A percentile compares a stretch with the other conserved stretches of the same genome.
These are phyloP conservation scores for Fusarium incarnatum DNA, from an alignment of 2,329 filamentous ascomycete species.

Conservation along the genomic window DNA sequence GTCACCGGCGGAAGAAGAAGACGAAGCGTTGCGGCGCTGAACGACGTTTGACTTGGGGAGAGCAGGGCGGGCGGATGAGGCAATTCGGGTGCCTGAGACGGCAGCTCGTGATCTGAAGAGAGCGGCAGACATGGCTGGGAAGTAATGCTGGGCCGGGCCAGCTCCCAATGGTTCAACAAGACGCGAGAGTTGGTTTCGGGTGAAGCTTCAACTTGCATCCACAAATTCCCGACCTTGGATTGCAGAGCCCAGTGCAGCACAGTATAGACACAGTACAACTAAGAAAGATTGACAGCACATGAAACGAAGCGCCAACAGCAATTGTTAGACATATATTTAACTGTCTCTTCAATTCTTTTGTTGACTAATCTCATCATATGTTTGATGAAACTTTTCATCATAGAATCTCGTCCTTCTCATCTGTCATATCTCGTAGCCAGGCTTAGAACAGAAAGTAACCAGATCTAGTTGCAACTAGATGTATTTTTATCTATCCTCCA, in stretches of 20 bases:
- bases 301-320: background rate
- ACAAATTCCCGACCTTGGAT: slow-evolving; percentile 43
- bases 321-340: background rate
- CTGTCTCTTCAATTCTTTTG: background rate
- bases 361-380: rapidly evolving
- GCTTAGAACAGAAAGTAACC: background rate
- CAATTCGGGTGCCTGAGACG: slow-evolving; percentile 32
- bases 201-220: slow-evolving; percentile 43
- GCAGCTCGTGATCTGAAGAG: slow-evolving; percentile 43
- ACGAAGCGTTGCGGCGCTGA: slow-evolving; percentile 50
- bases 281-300: background rate
- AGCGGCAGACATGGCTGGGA: slow-evolving; percentile 45
- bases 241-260: slow-evolving; percentile 40
- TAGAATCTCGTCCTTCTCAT: too few relatives aligned
- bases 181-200: slow-evolving; percentile 41
- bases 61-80: slow-evolving; percentile 35
- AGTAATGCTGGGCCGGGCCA: slow-evolving; percentile 44
- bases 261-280: slow-evolving; percentile 32
- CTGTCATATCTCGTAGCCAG: too few relatives aligned
- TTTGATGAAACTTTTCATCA: background rate
- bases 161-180: slow-evolving; percentile 48
- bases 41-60: slow-evolving; percentile 35
- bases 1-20: slow-evolving; percentile 50
- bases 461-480: background rate
- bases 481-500: background rate